phyloP scores from a whole-genome alignment of 2,329 filamentous ascomycete genomes.

The Periglandula ipomoeae region DNA sequence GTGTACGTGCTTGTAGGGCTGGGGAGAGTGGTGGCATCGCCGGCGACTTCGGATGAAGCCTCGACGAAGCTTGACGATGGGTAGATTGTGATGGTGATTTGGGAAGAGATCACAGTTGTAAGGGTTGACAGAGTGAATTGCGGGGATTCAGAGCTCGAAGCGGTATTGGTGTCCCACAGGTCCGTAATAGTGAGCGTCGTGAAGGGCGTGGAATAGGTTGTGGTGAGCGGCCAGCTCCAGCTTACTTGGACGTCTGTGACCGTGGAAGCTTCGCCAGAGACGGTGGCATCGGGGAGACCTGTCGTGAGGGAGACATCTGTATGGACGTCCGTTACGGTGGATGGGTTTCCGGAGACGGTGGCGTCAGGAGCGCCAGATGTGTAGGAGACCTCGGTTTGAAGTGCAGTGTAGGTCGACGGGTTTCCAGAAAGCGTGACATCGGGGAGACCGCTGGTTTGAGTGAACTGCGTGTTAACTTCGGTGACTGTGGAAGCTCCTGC shows the following conservation, averaged over 20 bases:
- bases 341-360: constrained; percentile 19
- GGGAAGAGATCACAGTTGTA: constrained; percentile 15
- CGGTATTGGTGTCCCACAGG: constrained; percentile 15
- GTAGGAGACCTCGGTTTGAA: constrained; percentile 14
- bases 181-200: constrained; percentile 22
- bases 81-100: constrained; percentile 17
- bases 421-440: constrained; percentile 20
- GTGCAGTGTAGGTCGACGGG: constrained; percentile 15
- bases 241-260: constrained; percentile 20
- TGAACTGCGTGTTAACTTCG: constrained; percentile 15
- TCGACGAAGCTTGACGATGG: background rate
- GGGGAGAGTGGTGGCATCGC: constrained; percentile 14
- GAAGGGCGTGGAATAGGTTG: constrained; percentile 10
- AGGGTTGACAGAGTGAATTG: constrained; percentile 12
- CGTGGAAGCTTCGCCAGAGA: constrained; percentile 23
- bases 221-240: constrained; percentile 13
- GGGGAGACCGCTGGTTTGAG: constrained; percentile 13
- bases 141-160: background rate
- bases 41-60: constrained; percentile 14
- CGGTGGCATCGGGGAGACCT: constrained; percentile 22
- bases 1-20: constrained; percentile 19
- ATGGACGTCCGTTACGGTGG: constrained; percentile 21
- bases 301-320: constrained; percentile 19
- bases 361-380: constrained; percentile 17
- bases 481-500: constrained; percentile 17